Conservation (phyloP, 1,284 basidiomycete genomes). For the Heterobasidion parviporum region DNA sequence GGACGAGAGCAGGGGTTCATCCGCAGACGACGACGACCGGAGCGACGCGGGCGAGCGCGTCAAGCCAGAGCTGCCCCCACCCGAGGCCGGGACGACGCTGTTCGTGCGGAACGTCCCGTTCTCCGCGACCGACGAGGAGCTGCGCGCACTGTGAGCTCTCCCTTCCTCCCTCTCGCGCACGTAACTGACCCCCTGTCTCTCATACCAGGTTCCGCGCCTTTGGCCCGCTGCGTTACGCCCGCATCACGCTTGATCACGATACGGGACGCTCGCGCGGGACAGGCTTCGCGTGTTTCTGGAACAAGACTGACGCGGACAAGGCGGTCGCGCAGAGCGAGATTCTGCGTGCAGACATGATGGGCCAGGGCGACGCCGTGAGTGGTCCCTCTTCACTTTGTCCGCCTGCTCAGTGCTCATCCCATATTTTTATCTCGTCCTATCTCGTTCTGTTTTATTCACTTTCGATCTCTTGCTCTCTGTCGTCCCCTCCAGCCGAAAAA, state of each 20-base stretch:
- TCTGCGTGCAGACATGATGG: slow-evolving; percentile 57
- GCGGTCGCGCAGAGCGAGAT: slow-evolving; percentile 79
- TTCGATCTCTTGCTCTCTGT: no score
- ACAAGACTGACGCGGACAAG: slow-evolving; percentile 82
- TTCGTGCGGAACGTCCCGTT: slow-evolving; percentile 96
- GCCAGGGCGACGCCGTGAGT: slow-evolving; percentile 26
- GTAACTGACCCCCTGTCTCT: slow-evolving; percentile 3
- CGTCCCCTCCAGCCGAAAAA: slow-evolving; percentile 39
- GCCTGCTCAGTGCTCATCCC: background rate
- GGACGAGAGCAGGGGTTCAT: background rate
- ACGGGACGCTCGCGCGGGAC: slow-evolving; percentile 89
- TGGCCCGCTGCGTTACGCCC: slow-evolving; percentile 89
- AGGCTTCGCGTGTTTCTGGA: slow-evolving; percentile 98
- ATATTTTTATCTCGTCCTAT: no score
- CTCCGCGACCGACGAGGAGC: slow-evolving; percentile 85
- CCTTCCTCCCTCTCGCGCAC: background rate
- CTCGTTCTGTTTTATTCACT: no score
- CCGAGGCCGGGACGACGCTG: slow-evolving; percentile 83
- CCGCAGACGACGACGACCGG: slow-evolving; percentile 27
- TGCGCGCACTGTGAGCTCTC: slow-evolving; percentile 63
- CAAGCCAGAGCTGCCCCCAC: slow-evolving; percentile 69
- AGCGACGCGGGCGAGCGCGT: slow-evolving; percentile 47
- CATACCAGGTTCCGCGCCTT: slow-evolving; percentile 77
- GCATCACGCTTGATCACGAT: slow-evolving; percentile 81
- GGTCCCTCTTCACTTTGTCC: background rate